Percentiles rank a stretch among this genome's conserved stretches.
Evolutionary conservation across 768 basidiomycete genomes (phyloP).

Genomic region (Roridomyces roridus): DNA sequence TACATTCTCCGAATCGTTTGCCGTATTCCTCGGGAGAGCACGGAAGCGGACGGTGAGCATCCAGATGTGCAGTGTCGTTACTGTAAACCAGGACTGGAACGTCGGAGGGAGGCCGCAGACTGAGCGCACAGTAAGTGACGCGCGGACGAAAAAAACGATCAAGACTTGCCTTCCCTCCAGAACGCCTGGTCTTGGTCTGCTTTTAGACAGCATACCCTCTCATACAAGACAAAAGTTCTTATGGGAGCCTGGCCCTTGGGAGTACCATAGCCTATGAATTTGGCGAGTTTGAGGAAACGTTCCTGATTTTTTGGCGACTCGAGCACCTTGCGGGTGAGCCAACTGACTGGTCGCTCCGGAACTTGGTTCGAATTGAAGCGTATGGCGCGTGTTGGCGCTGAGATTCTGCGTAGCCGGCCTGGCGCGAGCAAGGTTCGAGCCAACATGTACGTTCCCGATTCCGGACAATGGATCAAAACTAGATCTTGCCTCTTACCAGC

Average conservation of each 20-base stretch:
- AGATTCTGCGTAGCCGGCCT: slow-evolving; percentile 7
- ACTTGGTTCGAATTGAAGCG: slow-evolving; percentile 8
- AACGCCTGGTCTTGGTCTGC: slow-evolving; percentile 67
- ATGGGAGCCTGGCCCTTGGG: slow-evolving; percentile 11
- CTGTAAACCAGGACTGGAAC: slow-evolving; percentile 96
- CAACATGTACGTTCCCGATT: slow-evolving; percentile 7
- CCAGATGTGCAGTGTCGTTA: slow-evolving; percentile 94
- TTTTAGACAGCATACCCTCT: slow-evolving; percentile 56
- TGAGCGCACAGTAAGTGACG: slow-evolving; percentile 35
- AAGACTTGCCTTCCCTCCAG: slow-evolving; percentile 67
- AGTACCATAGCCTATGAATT: slow-evolving; percentile 10
- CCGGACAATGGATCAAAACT: neutral
- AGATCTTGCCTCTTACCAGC: no score
- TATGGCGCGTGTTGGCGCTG: neutral
- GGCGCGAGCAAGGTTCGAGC: slow-evolving; percentile 2
- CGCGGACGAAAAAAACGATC: neutral
- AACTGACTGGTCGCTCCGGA: slow-evolving; percentile 4
- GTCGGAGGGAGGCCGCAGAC: slow-evolving; percentile 89
- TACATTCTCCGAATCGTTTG: slow-evolving; percentile 72
- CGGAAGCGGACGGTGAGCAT: slow-evolving; percentile 88
- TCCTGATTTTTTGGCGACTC: slow-evolving; percentile 16
- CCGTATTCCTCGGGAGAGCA: slow-evolving; percentile 76
- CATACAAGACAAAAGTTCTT: slow-evolving; percentile 63
- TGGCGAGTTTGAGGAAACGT: slow-evolving; percentile 19
- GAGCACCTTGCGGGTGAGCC: slow-evolving; percentile 23